Conservation (phyloP, 2,329 filamentous ascomycete genomes). For the Fusarium xyrophilum region DNA sequence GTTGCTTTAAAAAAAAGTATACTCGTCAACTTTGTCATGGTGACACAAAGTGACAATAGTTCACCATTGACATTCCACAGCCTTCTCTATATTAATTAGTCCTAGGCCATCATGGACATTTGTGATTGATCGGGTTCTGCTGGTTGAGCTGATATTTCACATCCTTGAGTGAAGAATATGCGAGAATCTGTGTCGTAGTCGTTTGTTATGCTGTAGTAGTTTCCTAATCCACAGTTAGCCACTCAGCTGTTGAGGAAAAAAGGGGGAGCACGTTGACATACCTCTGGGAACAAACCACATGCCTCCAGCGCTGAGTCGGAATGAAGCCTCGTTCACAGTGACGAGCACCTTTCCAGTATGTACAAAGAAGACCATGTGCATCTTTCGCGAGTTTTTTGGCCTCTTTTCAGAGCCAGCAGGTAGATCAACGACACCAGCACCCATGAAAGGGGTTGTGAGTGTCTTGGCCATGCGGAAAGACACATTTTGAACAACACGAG, state of each 20-base stretch:
- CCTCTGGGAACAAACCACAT: conserved; percentile 95
- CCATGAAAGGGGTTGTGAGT: conserved; percentile 83
- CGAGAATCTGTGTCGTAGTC: conserved; percentile 74
- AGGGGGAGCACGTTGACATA: conserved; percentile 55
- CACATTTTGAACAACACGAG: conserved; percentile 66
- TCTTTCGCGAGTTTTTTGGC: conserved; percentile 89
- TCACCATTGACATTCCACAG: background rate
- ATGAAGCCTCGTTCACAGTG: conserved; percentile 75
- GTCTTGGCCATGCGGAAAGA: conserved; percentile 91
- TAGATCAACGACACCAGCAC: conserved; percentile 87
- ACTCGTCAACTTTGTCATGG: background rate
- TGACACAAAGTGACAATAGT: background rate
- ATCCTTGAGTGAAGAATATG: conserved; percentile 93
- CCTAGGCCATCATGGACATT: conserved; percentile 32
- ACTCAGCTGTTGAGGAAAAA: background rate
- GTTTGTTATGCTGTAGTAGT: conserved; percentile 91
- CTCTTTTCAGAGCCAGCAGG: conserved; percentile 84
- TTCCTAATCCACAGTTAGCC: conserved; percentile 64
- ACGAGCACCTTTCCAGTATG: conserved; percentile 83
- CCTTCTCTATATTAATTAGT: background rate
- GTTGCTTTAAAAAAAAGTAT: conserved; percentile 3
- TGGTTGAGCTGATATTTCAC: conserved; percentile 56
- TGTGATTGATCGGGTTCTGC: conserved; percentile 37
- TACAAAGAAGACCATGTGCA: conserved; percentile 98
- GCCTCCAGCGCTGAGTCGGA: conserved; percentile 85